Evolutionary conservation across 495 filamentous ascomycete species (phyloP).

Genomic region (Oidiodendron maius): DNA sequence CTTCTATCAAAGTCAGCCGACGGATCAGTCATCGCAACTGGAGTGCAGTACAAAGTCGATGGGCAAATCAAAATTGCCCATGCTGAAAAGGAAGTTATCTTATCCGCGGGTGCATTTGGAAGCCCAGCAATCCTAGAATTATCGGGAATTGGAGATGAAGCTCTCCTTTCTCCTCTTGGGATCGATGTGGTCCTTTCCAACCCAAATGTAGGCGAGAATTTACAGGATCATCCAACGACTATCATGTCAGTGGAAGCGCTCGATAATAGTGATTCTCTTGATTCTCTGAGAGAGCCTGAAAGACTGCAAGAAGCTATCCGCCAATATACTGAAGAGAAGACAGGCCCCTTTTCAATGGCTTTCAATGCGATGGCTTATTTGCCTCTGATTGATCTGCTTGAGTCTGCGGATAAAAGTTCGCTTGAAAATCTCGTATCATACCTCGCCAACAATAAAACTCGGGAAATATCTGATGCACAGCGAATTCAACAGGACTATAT

Average conservation of each 20-base stretch:
- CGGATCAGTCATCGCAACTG: background rate
- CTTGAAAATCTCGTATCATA: background rate
- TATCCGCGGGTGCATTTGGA: conserved; percentile 57
- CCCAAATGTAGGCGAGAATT: conserved; percentile 56
- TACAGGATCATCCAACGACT: conserved; percentile 55
- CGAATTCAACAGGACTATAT: too few species aligned
- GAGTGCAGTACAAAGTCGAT: too few species aligned
- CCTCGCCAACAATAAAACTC: too few species aligned
- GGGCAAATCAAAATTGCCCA: too few species aligned
- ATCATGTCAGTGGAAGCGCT: conserved; percentile 30
- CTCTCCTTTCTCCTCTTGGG: conserved; percentile 35
- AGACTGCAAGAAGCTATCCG: background rate
- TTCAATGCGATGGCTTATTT: background rate
- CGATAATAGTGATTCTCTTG: background rate
- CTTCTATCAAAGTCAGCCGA: conserved; percentile 26
- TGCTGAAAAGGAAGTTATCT: conserved; percentile 62
- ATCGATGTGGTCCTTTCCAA: conserved; percentile 49
- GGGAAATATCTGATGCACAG: too few species aligned
- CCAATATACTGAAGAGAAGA: background rate
- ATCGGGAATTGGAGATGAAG: conserved; percentile 49
- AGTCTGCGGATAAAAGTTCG: background rate
- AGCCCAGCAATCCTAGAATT: conserved; percentile 58
- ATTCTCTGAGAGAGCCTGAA: background rate
- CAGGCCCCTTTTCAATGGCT: background rate
- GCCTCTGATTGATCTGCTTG: background rate